These are phyloP conservation scores for Durio zibethinus DNA, from an alignment of 345 rosid species.

Conservation along the genomic window DNA sequence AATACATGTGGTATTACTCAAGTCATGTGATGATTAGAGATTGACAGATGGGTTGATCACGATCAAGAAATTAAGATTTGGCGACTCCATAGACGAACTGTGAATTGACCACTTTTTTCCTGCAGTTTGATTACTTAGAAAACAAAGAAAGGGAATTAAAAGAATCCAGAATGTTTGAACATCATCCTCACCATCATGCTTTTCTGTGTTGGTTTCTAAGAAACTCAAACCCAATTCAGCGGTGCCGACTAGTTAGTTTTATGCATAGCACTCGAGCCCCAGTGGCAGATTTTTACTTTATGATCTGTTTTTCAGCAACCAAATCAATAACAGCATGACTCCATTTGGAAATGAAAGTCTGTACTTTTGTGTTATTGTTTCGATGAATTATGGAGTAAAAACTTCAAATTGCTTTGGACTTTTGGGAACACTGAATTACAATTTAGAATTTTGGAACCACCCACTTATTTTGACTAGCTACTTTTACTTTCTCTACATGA, in stretches of 20 bases:
- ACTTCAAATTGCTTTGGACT: background rate
- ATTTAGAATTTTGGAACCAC: background rate
- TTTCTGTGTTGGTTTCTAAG: background rate
- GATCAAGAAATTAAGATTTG: background rate
- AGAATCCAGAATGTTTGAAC: background rate
- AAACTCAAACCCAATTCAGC: background rate
- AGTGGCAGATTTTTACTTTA: background rate
- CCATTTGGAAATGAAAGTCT: background rate
- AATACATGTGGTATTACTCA: background rate
- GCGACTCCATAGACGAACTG: background rate
- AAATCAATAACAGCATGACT: background rate
- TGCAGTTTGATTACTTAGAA: background rate
- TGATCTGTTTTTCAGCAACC: background rate
- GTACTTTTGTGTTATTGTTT: too few species aligned
- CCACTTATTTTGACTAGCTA: conserved; percentile 14
- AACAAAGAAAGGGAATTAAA: background rate
- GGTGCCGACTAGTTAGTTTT: background rate
- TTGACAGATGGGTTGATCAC: background rate
- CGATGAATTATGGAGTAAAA: background rate
- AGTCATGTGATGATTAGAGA: background rate
- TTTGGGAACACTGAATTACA: background rate
- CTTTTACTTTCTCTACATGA: background rate
- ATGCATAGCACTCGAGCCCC: background rate
- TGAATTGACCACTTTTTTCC: background rate
- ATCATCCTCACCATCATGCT: background rate